A percentile compares a stretch with the other conserved stretches of the same genome.
Evolutionary conservation across 2,329 filamentous ascomycete genomes (phyloP).

Genomic region (Phyllosticta ampelicida): DNA sequence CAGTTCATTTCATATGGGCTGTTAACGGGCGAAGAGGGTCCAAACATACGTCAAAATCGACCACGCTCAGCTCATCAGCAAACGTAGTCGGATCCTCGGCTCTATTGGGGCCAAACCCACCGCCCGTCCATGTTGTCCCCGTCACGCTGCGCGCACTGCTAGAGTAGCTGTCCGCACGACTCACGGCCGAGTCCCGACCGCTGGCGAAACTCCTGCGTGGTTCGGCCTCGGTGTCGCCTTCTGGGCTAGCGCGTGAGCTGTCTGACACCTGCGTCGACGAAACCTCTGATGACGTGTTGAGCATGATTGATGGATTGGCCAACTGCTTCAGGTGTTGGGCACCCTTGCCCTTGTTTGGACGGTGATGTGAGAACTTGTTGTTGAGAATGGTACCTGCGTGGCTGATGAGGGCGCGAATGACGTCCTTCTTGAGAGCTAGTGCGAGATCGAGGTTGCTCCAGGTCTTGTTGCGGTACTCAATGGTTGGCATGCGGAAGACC

Average conservation of each 20-base stretch:
- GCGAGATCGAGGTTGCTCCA: slow-evolving; percentile 97
- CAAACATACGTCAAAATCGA: not conserved
- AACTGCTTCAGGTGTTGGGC: slow-evolving; percentile 66
- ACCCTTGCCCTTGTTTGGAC: slow-evolving; percentile 69
- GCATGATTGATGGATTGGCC: slow-evolving; percentile 63
- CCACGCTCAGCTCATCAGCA: slow-evolving; percentile 20
- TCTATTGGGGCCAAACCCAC: not conserved
- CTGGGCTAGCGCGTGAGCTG: slow-evolving; percentile 22
- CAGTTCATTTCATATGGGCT: not conserved
- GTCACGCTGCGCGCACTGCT: slow-evolving; percentile 3
- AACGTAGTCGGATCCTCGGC: slow-evolving; percentile 13
- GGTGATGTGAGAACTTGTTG: slow-evolving; percentile 89
- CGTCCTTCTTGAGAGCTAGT: slow-evolving; percentile 83
- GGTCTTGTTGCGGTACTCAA: slow-evolving; percentile 97
- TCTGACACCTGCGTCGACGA: slow-evolving; percentile 10
- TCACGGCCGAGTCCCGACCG: slow-evolving; percentile 4
- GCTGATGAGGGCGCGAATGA: slow-evolving; percentile 85
- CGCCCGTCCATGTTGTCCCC: not conserved
- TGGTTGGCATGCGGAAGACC: slow-evolving; percentile 85
- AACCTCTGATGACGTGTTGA: slow-evolving; percentile 22
- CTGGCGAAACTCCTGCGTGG: slow-evolving; percentile 10
- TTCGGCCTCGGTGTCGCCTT: not conserved
- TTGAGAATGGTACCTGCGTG: slow-evolving; percentile 94
- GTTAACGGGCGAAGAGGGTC: not conserved
- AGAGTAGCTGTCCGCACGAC: slow-evolving; percentile 5